These are phyloP conservation scores for Pseudoscleropodium purum DNA, from an alignment of 225 moss, liverwort and hornwort genomes.

Conservation along the genomic window DNA sequence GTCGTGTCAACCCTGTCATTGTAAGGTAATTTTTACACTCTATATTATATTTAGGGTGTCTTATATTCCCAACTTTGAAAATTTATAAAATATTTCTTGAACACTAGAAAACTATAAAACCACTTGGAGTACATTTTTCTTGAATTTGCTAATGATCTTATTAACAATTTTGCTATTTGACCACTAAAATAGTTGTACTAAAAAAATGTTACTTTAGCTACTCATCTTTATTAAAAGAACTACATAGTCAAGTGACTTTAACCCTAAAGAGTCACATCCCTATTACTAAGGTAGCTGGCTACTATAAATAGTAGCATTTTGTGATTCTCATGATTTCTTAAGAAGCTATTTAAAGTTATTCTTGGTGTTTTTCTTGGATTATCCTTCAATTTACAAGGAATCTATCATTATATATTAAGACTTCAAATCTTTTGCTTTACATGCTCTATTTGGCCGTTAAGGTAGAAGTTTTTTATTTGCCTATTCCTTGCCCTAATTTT, in stretches of 20 bases:
- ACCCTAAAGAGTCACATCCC: rapidly evolving
- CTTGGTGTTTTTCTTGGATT: rapidly evolving
- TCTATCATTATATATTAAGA: not conserved
- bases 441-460: not conserved
- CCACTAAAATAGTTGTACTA: not conserved
- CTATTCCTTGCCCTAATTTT: rapidly evolving
- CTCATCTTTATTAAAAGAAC: not conserved
- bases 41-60: not conserved
- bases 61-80: not conserved
- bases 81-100: not conserved
- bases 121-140: not conserved
- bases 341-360: rapidly evolving
- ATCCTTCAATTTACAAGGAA: not conserved
- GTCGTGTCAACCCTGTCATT: no score
- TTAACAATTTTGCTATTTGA: not conserved
- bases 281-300: not conserved
- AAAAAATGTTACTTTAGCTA: not conserved
- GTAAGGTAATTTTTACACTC: no score
- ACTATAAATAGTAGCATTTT: not conserved
- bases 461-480: not conserved
- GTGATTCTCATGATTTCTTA: not conserved
- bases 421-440: not conserved
- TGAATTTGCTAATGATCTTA: not conserved
- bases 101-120: not conserved
- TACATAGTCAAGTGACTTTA: rapidly evolving